Base-by-base conservation (phyloP, 345 rosid genomes). In the Adansonia digitata region DNA sequence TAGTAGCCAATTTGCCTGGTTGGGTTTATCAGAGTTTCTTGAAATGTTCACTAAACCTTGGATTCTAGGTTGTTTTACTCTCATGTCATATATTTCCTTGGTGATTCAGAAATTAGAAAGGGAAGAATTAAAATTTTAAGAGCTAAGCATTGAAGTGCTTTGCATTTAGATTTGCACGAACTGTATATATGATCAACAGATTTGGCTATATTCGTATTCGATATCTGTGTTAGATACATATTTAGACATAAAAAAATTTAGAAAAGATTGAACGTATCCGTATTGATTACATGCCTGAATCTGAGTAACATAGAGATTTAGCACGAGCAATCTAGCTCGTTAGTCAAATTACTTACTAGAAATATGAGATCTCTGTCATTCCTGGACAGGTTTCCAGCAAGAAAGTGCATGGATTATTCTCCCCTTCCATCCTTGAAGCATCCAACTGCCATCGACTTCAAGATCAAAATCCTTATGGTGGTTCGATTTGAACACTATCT, bases 381-480 rank as follows among this genome's bases (percentile, higher is more conserved):
- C 74, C 61, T 35, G 29, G 63, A 57, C 35, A 56, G 62, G 35
- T 56, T 56, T 56, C 62, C 62, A 57, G 62, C 62, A 57, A 57
- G 62, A 57, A 57, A 57, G 34, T 26, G 62, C 62, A 57, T 57
- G 62, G 35, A 11, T 57, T 26, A 26, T 18, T 57, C 35, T 57
- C 10, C 97, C 94, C 53, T 92, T 92, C 97, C 97, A 92, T n/a
- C 96, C 96, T 69, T 86, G 94, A 49, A 91, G 85, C 91, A 91
- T 81, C 93, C 96, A 92, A 1, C 81, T 72, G 15, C 84, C 83
- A 78, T 91, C 92, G 26, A 77, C 82, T 65, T 88, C 92, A 7
- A 87, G 78, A 43, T 81, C 46, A 73, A 91, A 91, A 51, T 88
- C 90, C 67, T 77, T 82, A 46, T 87, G 83, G 73, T 88, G 88